These are phyloP conservation scores for Didymella pinodella DNA, from an alignment of 2,329 filamentous ascomycete genomes.

Conservation along the genomic window DNA sequence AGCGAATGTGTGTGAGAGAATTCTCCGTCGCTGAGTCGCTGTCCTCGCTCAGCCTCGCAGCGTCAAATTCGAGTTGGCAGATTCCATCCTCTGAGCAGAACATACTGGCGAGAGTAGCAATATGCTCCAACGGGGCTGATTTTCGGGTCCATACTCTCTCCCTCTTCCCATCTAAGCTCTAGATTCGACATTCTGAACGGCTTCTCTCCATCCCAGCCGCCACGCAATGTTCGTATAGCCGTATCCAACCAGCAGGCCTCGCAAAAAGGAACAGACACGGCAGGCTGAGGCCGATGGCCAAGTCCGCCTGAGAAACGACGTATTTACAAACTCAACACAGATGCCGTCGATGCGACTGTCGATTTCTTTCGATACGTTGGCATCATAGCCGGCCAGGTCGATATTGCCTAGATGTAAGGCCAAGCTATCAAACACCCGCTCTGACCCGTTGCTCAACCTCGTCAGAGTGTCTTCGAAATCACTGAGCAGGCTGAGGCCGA, in stretches of 20 bases:
- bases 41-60: too few relatives aligned
- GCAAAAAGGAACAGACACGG: neutral
- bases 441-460: neutral
- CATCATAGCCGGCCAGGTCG: neutral
- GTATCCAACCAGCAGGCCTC: neutral
- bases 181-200: neutral
- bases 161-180: neutral
- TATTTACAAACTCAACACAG: neutral
- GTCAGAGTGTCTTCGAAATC: neutral
- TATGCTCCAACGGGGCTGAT: neutral
- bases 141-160: neutral
- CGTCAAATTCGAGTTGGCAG: too few relatives aligned
- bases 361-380: neutral
- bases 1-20: too few relatives aligned
- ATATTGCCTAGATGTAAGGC: too few relatives aligned
- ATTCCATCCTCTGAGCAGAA: too few relatives aligned
- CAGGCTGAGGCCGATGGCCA: neutral
- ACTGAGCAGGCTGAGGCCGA: neutral
- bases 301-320: neutral
- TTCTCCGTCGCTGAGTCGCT: too few relatives aligned
- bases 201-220: neutral
- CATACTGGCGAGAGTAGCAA: too few relatives aligned
- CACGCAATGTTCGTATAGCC: neutral
- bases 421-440: too few relatives aligned
- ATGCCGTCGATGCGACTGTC: neutral